Evolutionary conservation across 345 rosid genomes (phyloP), one percentile per base, ranked within the genome.

Genomic region (Eucalyptus curtisii): DNA sequence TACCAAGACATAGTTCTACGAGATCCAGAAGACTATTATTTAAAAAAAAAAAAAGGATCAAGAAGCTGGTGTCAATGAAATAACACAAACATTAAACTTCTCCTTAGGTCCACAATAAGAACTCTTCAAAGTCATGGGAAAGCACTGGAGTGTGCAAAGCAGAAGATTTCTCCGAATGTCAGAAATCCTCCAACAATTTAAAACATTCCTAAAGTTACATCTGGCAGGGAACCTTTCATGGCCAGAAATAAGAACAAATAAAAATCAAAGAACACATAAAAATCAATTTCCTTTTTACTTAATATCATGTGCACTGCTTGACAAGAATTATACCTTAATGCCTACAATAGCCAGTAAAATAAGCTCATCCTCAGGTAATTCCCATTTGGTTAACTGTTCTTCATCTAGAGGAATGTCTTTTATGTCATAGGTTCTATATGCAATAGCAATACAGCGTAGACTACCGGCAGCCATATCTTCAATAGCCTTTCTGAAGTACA

Each of bases 381-480:
- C 92, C 99, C 99, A 98, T 79, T 89, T 88, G 79, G 93, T 81
- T 89, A 95, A 93, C 76, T 92, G 92, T 86, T 95, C 96, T 91
- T 95, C 98, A 88, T 94, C 93, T 89, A 89, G 89, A 87, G 99
- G 99, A 91, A 97, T 92, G 87, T 92, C 95, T 57, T 95, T 95
- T 68, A 30, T 33, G 64, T 94, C 99, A 93, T 86, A 93, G 89
- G 93, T 59, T 92, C 98, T 92, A 87, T 93, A 96, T 42, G 99
- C 99, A 93, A 98, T 91, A 48, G 99, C 99, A 90, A 98, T 96
- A 92, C 99, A 98, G 3, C 99, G 97, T 92, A 98, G 92, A 92
- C 99, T 97, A 79, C 95, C 24, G 80, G 95, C 87, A 86, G 99
- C 99, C 99, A 97, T 97, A 84, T 93, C 96, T 90, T 95, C 91